phyloP scores from a whole-genome alignment of 306 rosid genomes.

The Vigna nakashimae region DNA sequence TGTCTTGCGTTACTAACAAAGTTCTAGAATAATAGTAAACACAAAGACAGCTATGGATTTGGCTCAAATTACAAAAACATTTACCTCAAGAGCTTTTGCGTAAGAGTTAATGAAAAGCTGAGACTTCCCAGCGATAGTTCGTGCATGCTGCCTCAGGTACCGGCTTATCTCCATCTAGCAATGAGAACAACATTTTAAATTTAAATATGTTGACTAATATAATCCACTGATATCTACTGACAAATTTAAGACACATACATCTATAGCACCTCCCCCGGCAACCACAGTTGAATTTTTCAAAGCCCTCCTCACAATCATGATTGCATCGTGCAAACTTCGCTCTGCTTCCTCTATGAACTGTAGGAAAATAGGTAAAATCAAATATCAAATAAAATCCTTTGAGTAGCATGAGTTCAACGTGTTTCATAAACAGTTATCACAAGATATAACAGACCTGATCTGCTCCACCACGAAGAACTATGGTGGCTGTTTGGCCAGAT shows the following conservation, averaged over 20 bases:
- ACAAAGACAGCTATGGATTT: neutral
- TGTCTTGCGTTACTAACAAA: neutral
- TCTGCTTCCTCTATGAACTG: slow-evolving; percentile 99
- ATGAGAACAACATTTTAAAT: slow-evolving; percentile 31
- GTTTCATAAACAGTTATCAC: slow-evolving; percentile 17
- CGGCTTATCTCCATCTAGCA: slow-evolving; percentile 98
- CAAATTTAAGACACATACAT: slow-evolving; percentile 60
- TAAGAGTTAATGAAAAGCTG: slow-evolving; percentile 94
- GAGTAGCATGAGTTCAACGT: neutral
- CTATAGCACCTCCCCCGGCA: slow-evolving; percentile 99
- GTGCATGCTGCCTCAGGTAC: slow-evolving; percentile 90
- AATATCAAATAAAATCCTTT: slow-evolving; percentile 33
- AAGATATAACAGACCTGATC: slow-evolving; percentile 72
- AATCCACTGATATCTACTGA: slow-evolving; percentile 18
- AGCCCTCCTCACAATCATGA: slow-evolving; percentile 99
- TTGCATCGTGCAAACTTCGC: slow-evolving; percentile 97
- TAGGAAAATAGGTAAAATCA: slow-evolving; percentile 37
- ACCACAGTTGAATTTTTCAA: slow-evolving; percentile 96
- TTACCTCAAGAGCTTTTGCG: slow-evolving; percentile 97
- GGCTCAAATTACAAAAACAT: slow-evolving; percentile 6
- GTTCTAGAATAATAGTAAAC: slow-evolving; percentile 7
- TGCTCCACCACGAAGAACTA: slow-evolving; percentile 99
- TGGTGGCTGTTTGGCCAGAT: slow-evolving; percentile 92
- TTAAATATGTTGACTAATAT: neutral
- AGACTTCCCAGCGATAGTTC: slow-evolving; percentile 90